phyloP scores from a whole-genome alignment of 805 yeast species.

The Cyberlindnera euphorbiiphila region DNA sequence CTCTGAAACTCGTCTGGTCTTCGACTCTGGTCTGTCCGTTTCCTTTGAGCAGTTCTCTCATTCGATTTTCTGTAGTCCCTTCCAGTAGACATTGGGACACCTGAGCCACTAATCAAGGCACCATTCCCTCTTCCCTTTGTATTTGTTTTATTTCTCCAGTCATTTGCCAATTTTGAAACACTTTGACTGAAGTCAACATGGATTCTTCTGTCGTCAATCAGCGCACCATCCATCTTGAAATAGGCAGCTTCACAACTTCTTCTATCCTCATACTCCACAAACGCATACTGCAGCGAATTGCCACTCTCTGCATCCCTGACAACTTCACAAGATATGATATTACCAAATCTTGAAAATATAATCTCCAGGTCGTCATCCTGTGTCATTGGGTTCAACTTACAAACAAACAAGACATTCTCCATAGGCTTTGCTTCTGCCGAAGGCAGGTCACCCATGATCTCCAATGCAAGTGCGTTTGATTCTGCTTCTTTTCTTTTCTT shows the following conservation, averaged over 20 bases:
- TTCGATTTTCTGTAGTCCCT: too few relatives aligned
- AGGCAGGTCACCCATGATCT: slow-evolving; percentile 61
- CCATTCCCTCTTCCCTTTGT: slow-evolving; percentile 6
- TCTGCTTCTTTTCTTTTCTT: slow-evolving; percentile 36
- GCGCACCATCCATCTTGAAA: slow-evolving; percentile 53
- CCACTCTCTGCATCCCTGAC: slow-evolving; percentile 45
- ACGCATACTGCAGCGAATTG: slow-evolving; percentile 56
- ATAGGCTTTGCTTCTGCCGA: slow-evolving; percentile 55
- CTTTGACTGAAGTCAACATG: slow-evolving; percentile 69
- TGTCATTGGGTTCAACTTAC: slow-evolving; percentile 61
- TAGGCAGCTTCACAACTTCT: slow-evolving; percentile 60
- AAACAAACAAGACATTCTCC: slow-evolving; percentile 58
- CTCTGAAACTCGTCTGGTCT: too few relatives aligned
- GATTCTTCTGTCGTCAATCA: slow-evolving; percentile 61
- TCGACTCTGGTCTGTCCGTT: too few relatives aligned
- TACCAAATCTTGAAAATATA: slow-evolving; percentile 62
- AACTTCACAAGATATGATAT: slow-evolving; percentile 47
- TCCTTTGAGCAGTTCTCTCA: too few relatives aligned
- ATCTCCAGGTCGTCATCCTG: slow-evolving; percentile 49
- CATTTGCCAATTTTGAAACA: slow-evolving; percentile 29
- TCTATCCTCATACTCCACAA: slow-evolving; percentile 49
- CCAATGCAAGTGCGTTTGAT: slow-evolving; percentile 57
- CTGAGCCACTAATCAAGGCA: too few relatives aligned
- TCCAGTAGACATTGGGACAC: too few relatives aligned
- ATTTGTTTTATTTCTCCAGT: slow-evolving; percentile 24